Conservation (phyloP, 306 rosid genomes). For the Alnus glutinosa region DNA sequence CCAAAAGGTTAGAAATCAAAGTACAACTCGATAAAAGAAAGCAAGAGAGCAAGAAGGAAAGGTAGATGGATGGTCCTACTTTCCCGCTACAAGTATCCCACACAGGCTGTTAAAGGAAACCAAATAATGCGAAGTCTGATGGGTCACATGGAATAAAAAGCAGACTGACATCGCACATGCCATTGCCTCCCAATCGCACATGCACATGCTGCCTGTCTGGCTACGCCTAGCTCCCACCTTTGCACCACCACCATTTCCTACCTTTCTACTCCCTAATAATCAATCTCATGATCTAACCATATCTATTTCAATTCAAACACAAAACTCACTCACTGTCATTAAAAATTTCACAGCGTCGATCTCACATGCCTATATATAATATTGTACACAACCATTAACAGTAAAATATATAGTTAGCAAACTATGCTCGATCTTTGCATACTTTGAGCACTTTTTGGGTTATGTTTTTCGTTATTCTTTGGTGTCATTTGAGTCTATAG, state of each 20-base stretch:
- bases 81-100: constrained; percentile 41
- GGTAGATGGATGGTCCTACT: constrained; percentile 52
- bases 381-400: constrained; percentile 51
- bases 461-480: constrained; percentile 25
- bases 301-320: constrained; percentile 30
- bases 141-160: constrained; percentile 78
- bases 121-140: constrained; percentile 60
- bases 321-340: constrained; percentile 42
- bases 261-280: constrained; percentile 20
- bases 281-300: neutral
- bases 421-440: constrained; percentile 42
- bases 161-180: constrained; percentile 92
- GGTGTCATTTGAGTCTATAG: constrained; percentile 28
- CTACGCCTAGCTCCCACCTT: constrained; percentile 25
- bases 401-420: constrained; percentile 53
- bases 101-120: constrained; percentile 71
- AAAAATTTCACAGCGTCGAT: constrained; percentile 32
- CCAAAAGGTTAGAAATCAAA: constrained; percentile 39
- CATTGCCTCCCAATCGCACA: constrained; percentile 68
- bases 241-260: too few species aligned
- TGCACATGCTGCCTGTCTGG: constrained; percentile 71
- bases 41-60: constrained; percentile 21
- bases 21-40: constrained; percentile 37
- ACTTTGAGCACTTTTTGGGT: constrained; percentile 9
- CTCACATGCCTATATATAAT: constrained; percentile 46